These are phyloP conservation scores for Nakazawaea siamensis DNA, from an alignment of 805 yeast genomes.

Conservation along the genomic window DNA sequence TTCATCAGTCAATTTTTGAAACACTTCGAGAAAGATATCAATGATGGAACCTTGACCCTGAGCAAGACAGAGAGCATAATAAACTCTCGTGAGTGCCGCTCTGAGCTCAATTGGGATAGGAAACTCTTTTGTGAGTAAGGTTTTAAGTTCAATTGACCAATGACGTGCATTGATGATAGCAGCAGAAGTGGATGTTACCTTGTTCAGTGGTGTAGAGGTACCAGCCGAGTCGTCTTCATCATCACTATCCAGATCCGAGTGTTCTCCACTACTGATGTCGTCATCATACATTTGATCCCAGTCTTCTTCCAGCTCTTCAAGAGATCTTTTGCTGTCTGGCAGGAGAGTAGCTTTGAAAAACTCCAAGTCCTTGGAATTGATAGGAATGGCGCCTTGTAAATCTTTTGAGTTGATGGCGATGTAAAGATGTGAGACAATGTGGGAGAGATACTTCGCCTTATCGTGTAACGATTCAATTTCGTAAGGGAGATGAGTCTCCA, in stretches of 20 bases:
- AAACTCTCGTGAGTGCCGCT: conserved; percentile 56
- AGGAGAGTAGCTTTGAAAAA: conserved; percentile 24
- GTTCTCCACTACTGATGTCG: conserved; percentile 12
- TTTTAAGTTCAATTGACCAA: conserved; percentile 82
- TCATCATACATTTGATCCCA: conserved; percentile 13
- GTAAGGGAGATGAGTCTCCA: conserved; percentile 54
- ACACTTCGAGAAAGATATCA: conserved; percentile 52
- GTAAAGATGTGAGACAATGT: conserved; percentile 72
- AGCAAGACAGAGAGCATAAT: conserved; percentile 60
- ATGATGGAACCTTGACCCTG: conserved; percentile 63
- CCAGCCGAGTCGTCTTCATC: conserved; percentile 27
- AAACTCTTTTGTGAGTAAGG: conserved; percentile 71
- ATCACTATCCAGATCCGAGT: conserved; percentile 16
- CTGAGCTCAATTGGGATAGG: conserved; percentile 66
- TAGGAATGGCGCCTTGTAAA: conserved; percentile 58
- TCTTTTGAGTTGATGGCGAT: conserved; percentile 72
- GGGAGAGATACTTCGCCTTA: conserved; percentile 65
- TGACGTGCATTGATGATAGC: conserved; percentile 68
- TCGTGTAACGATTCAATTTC: conserved; percentile 59
- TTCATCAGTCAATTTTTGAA: conserved; percentile 49
- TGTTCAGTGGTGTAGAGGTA: conserved; percentile 43
- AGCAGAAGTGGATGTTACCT: conserved; percentile 57
- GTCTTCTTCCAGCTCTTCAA: conserved; percentile 26
- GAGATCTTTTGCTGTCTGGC: conserved; percentile 16
- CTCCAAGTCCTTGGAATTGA: conserved; percentile 63